Conservation (phyloP, 1,139 yeast genomes). For the Pichia inconspicua region DNA sequence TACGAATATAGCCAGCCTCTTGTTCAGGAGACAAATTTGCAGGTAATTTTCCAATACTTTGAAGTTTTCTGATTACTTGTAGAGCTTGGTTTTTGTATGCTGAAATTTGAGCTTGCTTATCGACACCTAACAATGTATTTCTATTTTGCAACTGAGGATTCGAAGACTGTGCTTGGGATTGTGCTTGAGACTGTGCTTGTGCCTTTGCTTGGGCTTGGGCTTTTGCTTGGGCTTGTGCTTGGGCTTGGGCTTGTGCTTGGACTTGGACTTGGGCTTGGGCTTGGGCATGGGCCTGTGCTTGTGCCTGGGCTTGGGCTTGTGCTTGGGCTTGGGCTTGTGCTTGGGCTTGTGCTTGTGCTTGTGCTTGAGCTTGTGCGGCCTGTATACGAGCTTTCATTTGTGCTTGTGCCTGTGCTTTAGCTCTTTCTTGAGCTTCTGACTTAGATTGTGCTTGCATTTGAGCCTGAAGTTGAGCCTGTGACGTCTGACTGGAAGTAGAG, state of each 20-base stretch:
- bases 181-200: conserved; percentile 10
- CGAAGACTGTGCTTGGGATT: conserved; percentile 7
- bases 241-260: conserved; percentile 12
- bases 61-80: conserved; percentile 30
- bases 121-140: conserved; percentile 2
- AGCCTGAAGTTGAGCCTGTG: conserved; percentile 15
- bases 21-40: conserved; percentile 30
- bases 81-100: conserved; percentile 31
- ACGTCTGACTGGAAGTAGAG: conserved; percentile 5
- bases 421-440: conserved; percentile 2
- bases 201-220: conserved; percentile 19
- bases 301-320: neutral
- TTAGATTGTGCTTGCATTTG: conserved; percentile 14
- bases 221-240: conserved; percentile 5
- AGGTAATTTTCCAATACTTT: conserved; percentile 30
- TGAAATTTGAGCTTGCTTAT: conserved; percentile 24
- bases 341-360: too few relatives aligned
- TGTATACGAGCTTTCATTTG: too few relatives aligned
- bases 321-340: too few relatives aligned
- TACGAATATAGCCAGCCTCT: conserved; percentile 35
- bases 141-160: neutral
- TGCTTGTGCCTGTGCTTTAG: neutral
- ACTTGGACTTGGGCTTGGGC: conserved; percentile 17
- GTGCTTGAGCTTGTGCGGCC: too few relatives aligned
- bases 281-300: conserved; percentile 9